Evolutionary conservation across 305 asterid genomes (phyloP).

Genomic region (Coffea humblotiana): DNA sequence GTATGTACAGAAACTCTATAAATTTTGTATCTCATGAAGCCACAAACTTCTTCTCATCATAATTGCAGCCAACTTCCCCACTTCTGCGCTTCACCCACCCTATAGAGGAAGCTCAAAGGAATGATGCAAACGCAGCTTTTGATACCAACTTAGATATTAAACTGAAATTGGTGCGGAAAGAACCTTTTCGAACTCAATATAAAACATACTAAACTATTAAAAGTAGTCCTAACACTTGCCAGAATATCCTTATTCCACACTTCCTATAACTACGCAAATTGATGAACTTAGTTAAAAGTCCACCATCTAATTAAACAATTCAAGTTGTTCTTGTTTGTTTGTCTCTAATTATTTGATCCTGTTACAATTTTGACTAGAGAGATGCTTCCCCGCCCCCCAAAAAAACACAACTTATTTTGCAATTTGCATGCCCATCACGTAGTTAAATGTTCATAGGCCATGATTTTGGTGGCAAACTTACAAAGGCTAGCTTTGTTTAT

Average conservation of each 20-base stretch:
- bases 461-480: background rate
- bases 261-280: background rate
- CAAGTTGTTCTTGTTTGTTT: background rate
- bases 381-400: background rate
- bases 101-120: background rate
- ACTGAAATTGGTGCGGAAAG: background rate
- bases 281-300: background rate
- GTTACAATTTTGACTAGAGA: constrained; percentile 10
- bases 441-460: background rate
- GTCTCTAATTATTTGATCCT: constrained; percentile 11
- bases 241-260: background rate
- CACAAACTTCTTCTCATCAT: background rate
- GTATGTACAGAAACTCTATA: background rate
- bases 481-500: background rate
- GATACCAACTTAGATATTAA: background rate
- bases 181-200: background rate
- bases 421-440: constrained; percentile 17
- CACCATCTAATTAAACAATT: constrained; percentile 4
- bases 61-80: background rate
- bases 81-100: background rate
- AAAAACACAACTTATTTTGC: background rate
- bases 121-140: constrained; percentile 5
- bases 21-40: background rate
- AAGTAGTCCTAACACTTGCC: background rate
- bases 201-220: background rate